These are phyloP conservation scores for Lupinus albus DNA, from an alignment of 306 rosid species.

Conservation along the genomic window DNA sequence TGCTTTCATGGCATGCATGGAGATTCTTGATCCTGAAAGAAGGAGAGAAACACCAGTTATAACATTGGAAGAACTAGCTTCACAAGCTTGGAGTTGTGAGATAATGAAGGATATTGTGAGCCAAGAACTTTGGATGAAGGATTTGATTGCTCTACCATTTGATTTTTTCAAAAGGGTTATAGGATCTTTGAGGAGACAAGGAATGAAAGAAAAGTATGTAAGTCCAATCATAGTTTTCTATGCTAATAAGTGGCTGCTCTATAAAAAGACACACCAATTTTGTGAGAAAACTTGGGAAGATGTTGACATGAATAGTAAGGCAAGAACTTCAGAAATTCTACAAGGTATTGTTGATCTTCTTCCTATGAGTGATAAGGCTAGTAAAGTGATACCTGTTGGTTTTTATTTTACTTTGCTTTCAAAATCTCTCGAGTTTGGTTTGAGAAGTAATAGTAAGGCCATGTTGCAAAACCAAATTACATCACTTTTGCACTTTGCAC, in stretches of 20 bases:
- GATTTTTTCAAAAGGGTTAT: slow-evolving; percentile 75
- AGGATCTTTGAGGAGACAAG: slow-evolving; percentile 80
- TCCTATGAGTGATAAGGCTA: slow-evolving; percentile 55
- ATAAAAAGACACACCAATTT: slow-evolving; percentile 52
- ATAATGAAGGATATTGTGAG: slow-evolving; percentile 54
- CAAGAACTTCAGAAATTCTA: slow-evolving; percentile 49
- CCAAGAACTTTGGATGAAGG: slow-evolving; percentile 84
- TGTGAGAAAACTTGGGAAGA: slow-evolving; percentile 57
- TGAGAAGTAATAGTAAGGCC: slow-evolving; percentile 45
- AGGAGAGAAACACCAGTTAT: slow-evolving; percentile 65
- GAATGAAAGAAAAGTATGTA: slow-evolving; percentile 83
- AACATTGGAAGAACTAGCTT: slow-evolving; percentile 63
- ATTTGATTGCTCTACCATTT: slow-evolving; percentile 75
- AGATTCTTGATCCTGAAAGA: slow-evolving; percentile 82
- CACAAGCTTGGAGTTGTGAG: slow-evolving; percentile 63
- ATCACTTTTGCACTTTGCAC: slow-evolving; percentile 64
- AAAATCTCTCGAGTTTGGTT: slow-evolving; percentile 61
- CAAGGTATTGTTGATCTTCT: slow-evolving; percentile 81
- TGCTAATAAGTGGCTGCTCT: slow-evolving; percentile 76
- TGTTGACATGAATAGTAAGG: slow-evolving; percentile 40
- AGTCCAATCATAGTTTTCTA: slow-evolving; percentile 76
- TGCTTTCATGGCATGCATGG: slow-evolving; percentile 98
- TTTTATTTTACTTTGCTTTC: slow-evolving; percentile 84
- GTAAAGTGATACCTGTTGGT: slow-evolving; percentile 72
- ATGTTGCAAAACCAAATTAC: slow-evolving; percentile 67